Evolutionary conservation across 352 stramenopile genomes (phyloP).

Genomic region (Phytophthora melonis): DNA sequence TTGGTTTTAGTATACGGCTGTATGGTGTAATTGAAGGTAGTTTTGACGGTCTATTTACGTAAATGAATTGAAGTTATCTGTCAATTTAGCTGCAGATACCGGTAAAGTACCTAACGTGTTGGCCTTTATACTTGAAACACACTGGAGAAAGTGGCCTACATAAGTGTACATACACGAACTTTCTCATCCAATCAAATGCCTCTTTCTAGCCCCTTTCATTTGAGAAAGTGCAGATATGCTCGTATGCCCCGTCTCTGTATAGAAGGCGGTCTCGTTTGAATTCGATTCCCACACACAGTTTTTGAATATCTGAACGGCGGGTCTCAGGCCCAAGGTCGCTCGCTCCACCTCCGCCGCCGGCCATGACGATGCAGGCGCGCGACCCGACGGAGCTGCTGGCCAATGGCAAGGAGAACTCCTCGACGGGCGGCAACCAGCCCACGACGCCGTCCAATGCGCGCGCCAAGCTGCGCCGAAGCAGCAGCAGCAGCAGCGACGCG

Average conservation of each 20-base stretch:
- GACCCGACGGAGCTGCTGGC: constrained; percentile 35
- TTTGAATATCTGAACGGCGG: constrained; percentile 60
- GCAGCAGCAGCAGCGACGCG: constrained; percentile 30
- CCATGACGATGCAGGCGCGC: constrained; percentile 46
- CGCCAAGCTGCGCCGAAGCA: constrained; percentile 18
- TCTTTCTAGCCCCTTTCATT: too few relatives aligned
- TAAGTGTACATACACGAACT: too few relatives aligned
- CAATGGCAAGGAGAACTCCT: constrained; percentile 40
- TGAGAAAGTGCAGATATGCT: too few relatives aligned
- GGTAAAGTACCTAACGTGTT: too few relatives aligned
- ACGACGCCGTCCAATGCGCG: constrained; percentile 1
- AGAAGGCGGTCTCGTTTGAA: too few relatives aligned
- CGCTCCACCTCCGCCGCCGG: background rate
- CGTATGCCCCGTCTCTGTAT: too few relatives aligned
- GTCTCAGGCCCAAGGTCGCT: background rate
- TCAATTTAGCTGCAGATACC: too few relatives aligned
- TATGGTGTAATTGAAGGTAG: background rate
- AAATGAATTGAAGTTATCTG: background rate
- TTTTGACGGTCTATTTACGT: background rate
- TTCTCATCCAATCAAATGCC: too few relatives aligned
- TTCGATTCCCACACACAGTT: background rate
- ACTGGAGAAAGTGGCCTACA: too few relatives aligned
- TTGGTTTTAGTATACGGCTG: background rate
- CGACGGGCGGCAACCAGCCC: constrained; percentile 2
- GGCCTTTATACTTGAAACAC: too few relatives aligned